Percentiles rank a stretch among this genome's conserved stretches.
These are phyloP conservation scores for Bruguiera parviflora DNA, from an alignment of 345 rosid genomes.

Conservation along the genomic window DNA sequence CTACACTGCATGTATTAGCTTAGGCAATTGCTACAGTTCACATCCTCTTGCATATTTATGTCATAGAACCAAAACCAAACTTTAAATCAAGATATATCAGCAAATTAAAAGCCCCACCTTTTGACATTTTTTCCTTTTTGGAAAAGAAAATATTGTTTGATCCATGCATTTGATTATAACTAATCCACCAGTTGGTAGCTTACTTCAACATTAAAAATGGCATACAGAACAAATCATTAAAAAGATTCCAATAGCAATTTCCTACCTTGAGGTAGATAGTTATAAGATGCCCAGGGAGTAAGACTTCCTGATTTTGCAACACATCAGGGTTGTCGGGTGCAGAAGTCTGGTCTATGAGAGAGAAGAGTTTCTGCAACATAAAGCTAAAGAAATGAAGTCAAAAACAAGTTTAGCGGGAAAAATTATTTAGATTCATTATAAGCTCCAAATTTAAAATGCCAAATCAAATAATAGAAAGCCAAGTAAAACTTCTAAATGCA, in stretches of 20 bases:
- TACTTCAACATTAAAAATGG: neutral
- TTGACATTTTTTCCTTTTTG: too few relatives aligned
- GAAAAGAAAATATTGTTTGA: too few relatives aligned
- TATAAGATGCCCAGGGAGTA: conserved; percentile 91
- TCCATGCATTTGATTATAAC: neutral
- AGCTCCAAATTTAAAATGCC: too few relatives aligned
- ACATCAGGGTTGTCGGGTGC: conserved; percentile 80
- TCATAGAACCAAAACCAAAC: too few relatives aligned
- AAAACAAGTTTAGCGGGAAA: conserved; percentile 11
- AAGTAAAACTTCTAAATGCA: neutral
- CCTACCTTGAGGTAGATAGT: conserved; percentile 85
- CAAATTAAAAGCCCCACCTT: too few relatives aligned
- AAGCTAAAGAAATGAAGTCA: conserved; percentile 51
- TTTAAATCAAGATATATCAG: too few relatives aligned
- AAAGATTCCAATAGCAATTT: conserved; percentile 1
- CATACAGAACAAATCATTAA: neutral
- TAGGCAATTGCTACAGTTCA: too few relatives aligned
- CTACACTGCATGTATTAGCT: too few relatives aligned
- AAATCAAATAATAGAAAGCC: too few relatives aligned
- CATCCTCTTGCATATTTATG: too few relatives aligned
- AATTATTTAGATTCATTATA: neutral
- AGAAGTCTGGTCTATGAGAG: conserved; percentile 90
- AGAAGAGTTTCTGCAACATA: conserved; percentile 94
- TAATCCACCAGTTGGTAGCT: neutral
- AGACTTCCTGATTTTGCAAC: conserved; percentile 92